Base-by-base conservation (phyloP, 176 grass and related monocot genomes). In the Poa annua region DNA sequence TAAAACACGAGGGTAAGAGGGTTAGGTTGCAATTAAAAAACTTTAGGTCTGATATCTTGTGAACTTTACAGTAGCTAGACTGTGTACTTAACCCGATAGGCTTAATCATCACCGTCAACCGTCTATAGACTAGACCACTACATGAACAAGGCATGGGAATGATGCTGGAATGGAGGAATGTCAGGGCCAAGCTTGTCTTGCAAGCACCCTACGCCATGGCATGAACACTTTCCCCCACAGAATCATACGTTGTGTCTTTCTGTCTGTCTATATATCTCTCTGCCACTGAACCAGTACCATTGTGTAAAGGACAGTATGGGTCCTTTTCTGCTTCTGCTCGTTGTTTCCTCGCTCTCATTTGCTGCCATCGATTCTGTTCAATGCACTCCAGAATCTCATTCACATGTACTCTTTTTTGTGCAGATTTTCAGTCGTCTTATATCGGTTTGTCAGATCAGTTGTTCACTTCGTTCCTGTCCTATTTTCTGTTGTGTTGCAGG, bases 91-190 rank as follows among this genome's bases (percentile, higher is more conserved):
- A 90, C 80, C 79, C 42, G 50, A 78, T 88, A 88, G 78, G 45
- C 67, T 74, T 82, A 85, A 85, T 85, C 73, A 84, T 85, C 42
- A 4, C 52, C 52, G 75, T 71, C 78, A 85, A 60, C 25, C 83
- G 42, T 88, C 86, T 83, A 67, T 59, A 76, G 55, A 86, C 66
- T 90, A 90, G 83, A 83, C 78, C 84, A 80, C 62, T 81, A 91
- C 73, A 85, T 84, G 79, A 77, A 88, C 47, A 70, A 89, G 53
- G 76, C 57, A 88, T 55, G 67, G 61, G 53, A 66, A 98, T 98
- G 86, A 98, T 98, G 90, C 82, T 87, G 45, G 74, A 88, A 91
- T 93, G 96, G 88, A 86, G 92, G 85, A 17, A 45, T 93, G 91
- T 91, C 92, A 90, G 86, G 91, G 62, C 20, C 76, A 77, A 77